Evolutionary conservation across 257 asterid species (phyloP).

Genomic region (Knoxia roxburghii): DNA sequence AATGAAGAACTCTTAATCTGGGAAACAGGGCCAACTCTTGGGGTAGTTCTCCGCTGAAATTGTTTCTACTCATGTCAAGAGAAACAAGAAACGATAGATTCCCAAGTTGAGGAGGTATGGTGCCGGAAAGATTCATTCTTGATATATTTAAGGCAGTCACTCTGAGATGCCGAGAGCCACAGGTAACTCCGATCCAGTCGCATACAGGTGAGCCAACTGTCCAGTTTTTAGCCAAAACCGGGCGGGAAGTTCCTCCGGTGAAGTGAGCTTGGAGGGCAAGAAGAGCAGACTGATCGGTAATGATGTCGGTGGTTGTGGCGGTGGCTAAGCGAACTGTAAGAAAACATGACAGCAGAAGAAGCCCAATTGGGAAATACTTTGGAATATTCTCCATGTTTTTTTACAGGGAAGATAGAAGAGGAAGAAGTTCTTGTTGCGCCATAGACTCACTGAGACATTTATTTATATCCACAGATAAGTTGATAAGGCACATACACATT

Average conservation of each 20-base stretch:
- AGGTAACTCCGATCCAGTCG: constrained; percentile 12
- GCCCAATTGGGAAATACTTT: not conserved
- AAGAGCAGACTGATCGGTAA: constrained; percentile 8
- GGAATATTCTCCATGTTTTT: not conserved
- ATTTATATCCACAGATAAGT: too few species aligned
- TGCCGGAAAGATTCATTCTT: not conserved
- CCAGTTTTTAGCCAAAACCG: constrained; percentile 8
- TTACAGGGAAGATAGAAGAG: too few species aligned
- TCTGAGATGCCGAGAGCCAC: constrained; percentile 7
- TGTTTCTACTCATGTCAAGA: not conserved
- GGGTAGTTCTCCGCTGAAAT: not conserved
- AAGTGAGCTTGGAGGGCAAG: constrained; percentile 1
- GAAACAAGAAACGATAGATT: not conserved
- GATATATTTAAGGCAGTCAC: constrained; percentile 5
- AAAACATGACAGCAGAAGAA: not conserved
- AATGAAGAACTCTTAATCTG: not conserved
- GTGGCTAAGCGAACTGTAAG: not conserved
- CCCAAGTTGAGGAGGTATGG: not conserved
- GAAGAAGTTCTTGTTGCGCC: too few species aligned
- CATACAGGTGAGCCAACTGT: not conserved
- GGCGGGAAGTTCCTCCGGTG: not conserved
- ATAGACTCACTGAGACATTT: too few species aligned
- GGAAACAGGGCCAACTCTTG: not conserved
- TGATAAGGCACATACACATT: too few species aligned
- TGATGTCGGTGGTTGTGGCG: not conserved